phyloP scores from a whole-genome alignment of 2,329 filamentous ascomycete genomes.

The Pyricularia sp. region DNA sequence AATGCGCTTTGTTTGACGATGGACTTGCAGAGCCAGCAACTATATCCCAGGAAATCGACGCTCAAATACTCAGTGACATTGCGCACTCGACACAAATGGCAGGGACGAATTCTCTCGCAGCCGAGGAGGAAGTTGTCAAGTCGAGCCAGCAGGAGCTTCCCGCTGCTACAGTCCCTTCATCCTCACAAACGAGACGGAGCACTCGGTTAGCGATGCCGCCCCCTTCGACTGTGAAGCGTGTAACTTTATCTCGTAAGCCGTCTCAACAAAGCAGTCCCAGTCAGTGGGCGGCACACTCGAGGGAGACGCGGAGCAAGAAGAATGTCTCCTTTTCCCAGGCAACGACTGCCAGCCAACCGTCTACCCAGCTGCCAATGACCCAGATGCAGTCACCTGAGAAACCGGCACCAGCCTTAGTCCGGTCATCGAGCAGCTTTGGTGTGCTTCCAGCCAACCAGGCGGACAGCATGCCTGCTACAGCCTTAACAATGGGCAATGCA shows the following conservation, averaged over 20 bases:
- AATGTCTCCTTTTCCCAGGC: conserved; percentile 31
- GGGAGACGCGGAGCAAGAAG: conserved; percentile 5
- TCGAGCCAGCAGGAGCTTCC: conserved; percentile 19
- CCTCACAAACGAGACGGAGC: not conserved
- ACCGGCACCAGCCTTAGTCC: conserved; percentile 10
- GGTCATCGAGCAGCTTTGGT: conserved; percentile 11
- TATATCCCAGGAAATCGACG: conserved; percentile 41
- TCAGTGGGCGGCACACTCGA: not conserved
- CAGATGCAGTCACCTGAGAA: conserved; percentile 13
- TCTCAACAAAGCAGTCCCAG: not conserved
- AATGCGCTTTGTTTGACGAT: conserved; percentile 37
- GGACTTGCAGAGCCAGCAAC: conserved; percentile 10
- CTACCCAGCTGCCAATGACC: conserved; percentile 21
- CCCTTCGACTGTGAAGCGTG: not conserved
- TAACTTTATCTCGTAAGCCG: not conserved
- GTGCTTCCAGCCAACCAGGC: not conserved
- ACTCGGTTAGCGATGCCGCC: not conserved
- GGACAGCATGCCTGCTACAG: not conserved
- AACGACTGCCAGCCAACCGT: conserved; percentile 29
- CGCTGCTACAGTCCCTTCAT: not conserved
- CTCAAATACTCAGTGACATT: conserved; percentile 38
- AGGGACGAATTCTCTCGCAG: not conserved
- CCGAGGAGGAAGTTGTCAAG: conserved; percentile 19
- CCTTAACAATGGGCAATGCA: conserved; percentile 11
- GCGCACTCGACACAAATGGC: conserved; percentile 17